These are phyloP conservation scores for Trichophyton schoenleinii DNA, from an alignment of 2,329 filamentous ascomycete species.

Conservation along the genomic window DNA sequence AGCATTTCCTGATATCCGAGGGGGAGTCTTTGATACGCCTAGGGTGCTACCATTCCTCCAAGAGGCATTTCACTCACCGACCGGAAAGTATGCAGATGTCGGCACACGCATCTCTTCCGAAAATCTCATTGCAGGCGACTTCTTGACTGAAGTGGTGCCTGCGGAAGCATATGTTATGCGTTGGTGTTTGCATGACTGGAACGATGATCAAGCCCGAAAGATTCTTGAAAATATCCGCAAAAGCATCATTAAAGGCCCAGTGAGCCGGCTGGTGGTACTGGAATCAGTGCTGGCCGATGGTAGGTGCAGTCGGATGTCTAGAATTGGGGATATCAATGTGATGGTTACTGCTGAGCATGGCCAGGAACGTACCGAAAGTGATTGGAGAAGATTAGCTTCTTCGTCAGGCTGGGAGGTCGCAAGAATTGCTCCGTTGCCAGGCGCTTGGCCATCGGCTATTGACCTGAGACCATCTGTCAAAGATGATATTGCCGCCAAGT, in stretches of 20 bases:
- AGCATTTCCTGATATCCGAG: constrained; percentile 19
- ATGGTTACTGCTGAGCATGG: constrained; percentile 31
- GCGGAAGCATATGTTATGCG: constrained; percentile 27
- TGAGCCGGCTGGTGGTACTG: constrained; percentile 26
- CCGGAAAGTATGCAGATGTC: constrained; percentile 25
- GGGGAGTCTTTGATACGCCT: constrained; percentile 27
- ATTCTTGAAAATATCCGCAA: constrained; percentile 23
- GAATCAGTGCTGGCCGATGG: constrained; percentile 28
- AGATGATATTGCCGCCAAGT: neutral
- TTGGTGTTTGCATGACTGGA: constrained; percentile 35
- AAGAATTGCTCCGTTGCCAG: neutral
- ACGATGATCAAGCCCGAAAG: constrained; percentile 20
- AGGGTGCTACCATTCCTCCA: neutral
- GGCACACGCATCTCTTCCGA: constrained; percentile 17
- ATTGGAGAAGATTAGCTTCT: neutral
- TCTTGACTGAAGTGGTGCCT: constrained; percentile 24
- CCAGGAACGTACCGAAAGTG: constrained; percentile 19
- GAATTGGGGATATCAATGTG: constrained; percentile 31
- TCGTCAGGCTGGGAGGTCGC: neutral
- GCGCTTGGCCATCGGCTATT: neutral
- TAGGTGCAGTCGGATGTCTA: constrained; percentile 19
- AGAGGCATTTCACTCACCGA: constrained; percentile 16
- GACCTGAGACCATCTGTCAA: neutral
- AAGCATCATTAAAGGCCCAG: constrained; percentile 18
- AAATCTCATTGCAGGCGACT: constrained; percentile 28